A percentile compares a stretch with the other conserved stretches of the same genome.
phyloP scores from a whole-genome alignment of 495 filamentous ascomycete genomes.

The Pseudotulostoma volvatum region DNA sequence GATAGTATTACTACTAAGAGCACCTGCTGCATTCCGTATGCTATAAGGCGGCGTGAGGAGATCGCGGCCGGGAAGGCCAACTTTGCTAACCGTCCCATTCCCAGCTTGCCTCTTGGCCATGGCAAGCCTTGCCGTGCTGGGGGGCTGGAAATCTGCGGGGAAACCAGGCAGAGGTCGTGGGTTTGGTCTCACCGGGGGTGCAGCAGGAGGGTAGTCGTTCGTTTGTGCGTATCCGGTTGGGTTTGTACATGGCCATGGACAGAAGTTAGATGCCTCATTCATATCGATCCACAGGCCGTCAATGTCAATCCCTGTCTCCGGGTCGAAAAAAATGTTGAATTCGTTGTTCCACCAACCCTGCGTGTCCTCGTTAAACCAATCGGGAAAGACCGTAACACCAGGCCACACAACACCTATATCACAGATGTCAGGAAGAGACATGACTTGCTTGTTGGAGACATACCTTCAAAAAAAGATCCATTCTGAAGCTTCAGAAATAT shows the following conservation, averaged over 20 bases:
- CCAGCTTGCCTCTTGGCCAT: slow-evolving; percentile 35
- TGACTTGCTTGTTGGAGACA: background rate
- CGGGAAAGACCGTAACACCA: slow-evolving; percentile 62
- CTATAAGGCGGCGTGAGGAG: slow-evolving; percentile 56
- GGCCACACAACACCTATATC: slow-evolving; percentile 59
- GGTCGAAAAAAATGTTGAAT: slow-evolving; percentile 51
- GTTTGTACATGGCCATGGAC: slow-evolving; percentile 54
- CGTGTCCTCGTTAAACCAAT: slow-evolving; percentile 63
- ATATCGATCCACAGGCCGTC: slow-evolving; percentile 83
- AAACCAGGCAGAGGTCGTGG: slow-evolving; percentile 56
- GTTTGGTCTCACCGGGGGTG: slow-evolving; percentile 39
- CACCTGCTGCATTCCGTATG: slow-evolving; percentile 57
- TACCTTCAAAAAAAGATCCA: slow-evolving; percentile 51
- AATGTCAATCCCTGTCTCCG: slow-evolving; percentile 53
- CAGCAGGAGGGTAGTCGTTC: slow-evolving; percentile 45
- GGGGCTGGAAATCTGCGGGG: slow-evolving; percentile 52
- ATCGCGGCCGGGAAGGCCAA: slow-evolving; percentile 45
- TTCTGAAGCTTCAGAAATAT: slow-evolving; percentile 50
- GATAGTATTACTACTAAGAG: slow-evolving; percentile 57
- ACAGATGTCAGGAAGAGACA: slow-evolving; percentile 2
- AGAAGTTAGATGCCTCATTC: slow-evolving; percentile 64
- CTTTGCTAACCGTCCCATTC: slow-evolving; percentile 16
- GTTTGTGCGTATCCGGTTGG: slow-evolving; percentile 35
- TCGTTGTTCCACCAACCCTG: slow-evolving; percentile 60
- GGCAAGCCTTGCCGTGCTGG: slow-evolving; percentile 10